A percentile compares a stretch with the other conserved stretches of the same genome.
phyloP scores from a whole-genome alignment of 2,329 filamentous ascomycete species.

The Arthroderma uncinatum region DNA sequence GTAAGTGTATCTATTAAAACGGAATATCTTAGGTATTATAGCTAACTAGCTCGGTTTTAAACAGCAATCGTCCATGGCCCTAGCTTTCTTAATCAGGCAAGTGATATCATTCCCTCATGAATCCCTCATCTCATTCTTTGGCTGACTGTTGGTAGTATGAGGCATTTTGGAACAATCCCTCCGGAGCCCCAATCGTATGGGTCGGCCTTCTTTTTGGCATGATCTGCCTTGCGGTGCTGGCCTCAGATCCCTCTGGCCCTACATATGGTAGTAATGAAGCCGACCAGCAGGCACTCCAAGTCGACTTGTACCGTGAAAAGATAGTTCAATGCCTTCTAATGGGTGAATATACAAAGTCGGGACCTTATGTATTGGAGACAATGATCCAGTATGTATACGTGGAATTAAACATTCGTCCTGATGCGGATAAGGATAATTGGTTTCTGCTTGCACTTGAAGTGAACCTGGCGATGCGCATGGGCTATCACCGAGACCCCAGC shows the following conservation, averaged over 20 bases:
- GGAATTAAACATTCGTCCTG: constrained; percentile 42
- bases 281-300: constrained; percentile 10
- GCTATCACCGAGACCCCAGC: constrained; percentile 48
- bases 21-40: constrained; percentile 12
- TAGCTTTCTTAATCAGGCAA: constrained; percentile 24
- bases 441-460: constrained; percentile 46
- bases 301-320: constrained; percentile 19
- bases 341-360: constrained; percentile 44
- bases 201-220: constrained; percentile 35
- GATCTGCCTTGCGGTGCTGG: constrained; percentile 21
- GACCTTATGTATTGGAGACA: constrained; percentile 43
- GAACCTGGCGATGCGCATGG: constrained; percentile 51
- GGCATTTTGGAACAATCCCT: constrained; percentile 34
- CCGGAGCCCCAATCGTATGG: constrained; percentile 32
- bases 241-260: background rate
- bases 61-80: constrained; percentile 19
- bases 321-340: constrained; percentile 45
- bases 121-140: too few relatives aligned
- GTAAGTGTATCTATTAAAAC: constrained; percentile 15
- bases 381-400: constrained; percentile 46
- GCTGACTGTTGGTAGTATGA: constrained; percentile 27
- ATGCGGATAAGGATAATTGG: constrained; percentile 45
- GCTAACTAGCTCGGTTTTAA: constrained; percentile 16
- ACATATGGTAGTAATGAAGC: background rate
- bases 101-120: constrained; percentile 12